Conservation (phyloP, 2,329 filamentous ascomycete species). For the Leptographium flavum region DNA sequence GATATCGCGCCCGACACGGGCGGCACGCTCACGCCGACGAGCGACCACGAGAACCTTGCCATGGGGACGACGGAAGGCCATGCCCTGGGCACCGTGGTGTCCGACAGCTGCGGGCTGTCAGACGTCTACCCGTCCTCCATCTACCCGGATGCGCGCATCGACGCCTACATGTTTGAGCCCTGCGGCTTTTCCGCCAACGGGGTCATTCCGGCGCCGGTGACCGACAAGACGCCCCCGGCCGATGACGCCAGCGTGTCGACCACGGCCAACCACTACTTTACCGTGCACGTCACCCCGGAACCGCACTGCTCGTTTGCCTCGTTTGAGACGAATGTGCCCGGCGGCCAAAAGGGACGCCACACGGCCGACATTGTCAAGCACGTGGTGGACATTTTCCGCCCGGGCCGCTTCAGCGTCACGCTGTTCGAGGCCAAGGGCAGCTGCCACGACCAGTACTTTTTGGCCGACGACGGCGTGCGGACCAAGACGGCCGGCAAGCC, state of each 20-base stretch:
- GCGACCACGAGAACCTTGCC: slow-evolving; percentile 42
- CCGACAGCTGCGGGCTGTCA: slow-evolving; percentile 75
- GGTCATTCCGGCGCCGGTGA: slow-evolving; percentile 66
- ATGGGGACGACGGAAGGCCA: slow-evolving; percentile 78
- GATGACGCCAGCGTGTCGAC: slow-evolving; percentile 36
- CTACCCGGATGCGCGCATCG: slow-evolving; percentile 86
- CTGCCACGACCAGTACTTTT: slow-evolving; percentile 13
- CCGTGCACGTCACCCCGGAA: slow-evolving; percentile 94
- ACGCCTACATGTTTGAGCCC: slow-evolving; percentile 90
- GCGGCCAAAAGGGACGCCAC: slow-evolving; percentile 72
- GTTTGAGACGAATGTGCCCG: slow-evolving; percentile 95
- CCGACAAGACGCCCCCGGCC: slow-evolving; percentile 27
- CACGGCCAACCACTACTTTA: slow-evolving; percentile 64
- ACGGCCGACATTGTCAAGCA: slow-evolving; percentile 86
- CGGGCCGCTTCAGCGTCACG: slow-evolving; percentile 93
- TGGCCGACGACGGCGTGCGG: slow-evolving; percentile 6
- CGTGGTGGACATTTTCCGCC: slow-evolving; percentile 90
- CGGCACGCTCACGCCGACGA: slow-evolving; percentile 41
- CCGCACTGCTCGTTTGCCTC: slow-evolving; percentile 94
- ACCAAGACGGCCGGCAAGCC: slow-evolving; percentile 30
- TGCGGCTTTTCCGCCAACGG: slow-evolving; percentile 97
- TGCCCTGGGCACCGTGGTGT: slow-evolving; percentile 81
- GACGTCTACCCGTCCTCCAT: slow-evolving; percentile 75
- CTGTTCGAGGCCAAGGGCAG: slow-evolving; percentile 75
- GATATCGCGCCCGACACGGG: slow-evolving; percentile 45